phyloP scores from a whole-genome alignment of 371 early-diverging fungal species.

The Apophysomyces trapeziformis region DNA sequence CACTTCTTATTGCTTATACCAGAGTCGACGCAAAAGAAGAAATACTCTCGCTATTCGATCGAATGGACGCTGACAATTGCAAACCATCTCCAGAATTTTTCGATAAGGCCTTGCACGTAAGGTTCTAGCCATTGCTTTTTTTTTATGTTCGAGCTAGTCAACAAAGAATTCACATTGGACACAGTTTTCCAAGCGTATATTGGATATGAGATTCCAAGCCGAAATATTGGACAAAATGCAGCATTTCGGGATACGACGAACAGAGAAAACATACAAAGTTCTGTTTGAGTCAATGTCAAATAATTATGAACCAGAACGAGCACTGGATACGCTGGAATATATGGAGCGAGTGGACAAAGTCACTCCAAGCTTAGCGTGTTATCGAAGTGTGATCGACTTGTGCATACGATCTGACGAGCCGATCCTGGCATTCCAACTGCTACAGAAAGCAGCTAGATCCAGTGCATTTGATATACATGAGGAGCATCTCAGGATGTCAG shows the following conservation, averaged over 20 bases:
- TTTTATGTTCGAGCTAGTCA: neutral
- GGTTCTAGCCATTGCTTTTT: neutral
- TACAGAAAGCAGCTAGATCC: conserved; percentile 46
- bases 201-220: conserved; percentile 28
- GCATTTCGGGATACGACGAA: conserved; percentile 15
- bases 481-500: conserved; percentile 31
- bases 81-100: conserved; percentile 20
- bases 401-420: conserved; percentile 28
- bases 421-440: conserved; percentile 34
- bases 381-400: conserved; percentile 22
- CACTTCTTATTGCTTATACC: conserved; percentile 33
- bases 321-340: conserved; percentile 39
- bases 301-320: conserved; percentile 45
- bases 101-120: conserved; percentile 38
- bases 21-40: conserved; percentile 17
- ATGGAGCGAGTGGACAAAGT: conserved; percentile 28
- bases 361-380: conserved; percentile 20
- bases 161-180: neutral
- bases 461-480: conserved; percentile 33
- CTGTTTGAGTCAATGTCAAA: conserved; percentile 37
- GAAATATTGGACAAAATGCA: conserved; percentile 34
- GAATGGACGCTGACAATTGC: conserved; percentile 26
- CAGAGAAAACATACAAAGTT: conserved; percentile 23
- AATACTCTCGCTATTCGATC: conserved; percentile 21
- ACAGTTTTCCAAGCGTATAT: conserved; percentile 31